A percentile compares a stretch with the other conserved stretches of the same genome.
phyloP scores from a whole-genome alignment of 1,139 yeast species.

The Candida sanyaensis region DNA sequence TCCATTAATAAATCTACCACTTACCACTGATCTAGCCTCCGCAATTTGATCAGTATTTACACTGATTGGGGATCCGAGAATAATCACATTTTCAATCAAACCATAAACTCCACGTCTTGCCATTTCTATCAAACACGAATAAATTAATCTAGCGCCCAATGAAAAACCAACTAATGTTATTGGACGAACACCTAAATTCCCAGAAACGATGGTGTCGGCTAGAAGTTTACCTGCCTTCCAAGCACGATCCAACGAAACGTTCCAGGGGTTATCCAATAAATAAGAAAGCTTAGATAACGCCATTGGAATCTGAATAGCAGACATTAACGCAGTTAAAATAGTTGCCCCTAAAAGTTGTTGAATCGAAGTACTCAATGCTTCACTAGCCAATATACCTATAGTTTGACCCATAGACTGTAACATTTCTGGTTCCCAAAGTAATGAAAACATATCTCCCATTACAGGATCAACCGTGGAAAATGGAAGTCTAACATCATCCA shows the following conservation, averaged over 20 bases:
- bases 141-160: constrained; percentile 88
- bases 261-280: constrained; percentile 96
- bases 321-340: constrained; percentile 86
- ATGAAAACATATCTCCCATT: constrained; percentile 92
- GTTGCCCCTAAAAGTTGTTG: constrained; percentile 96
- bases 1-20: constrained; percentile 89
- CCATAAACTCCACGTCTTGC: constrained; percentile 89
- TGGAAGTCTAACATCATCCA: constrained; percentile 95
- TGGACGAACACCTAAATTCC: constrained; percentile 91
- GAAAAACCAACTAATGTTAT: constrained; percentile 92
- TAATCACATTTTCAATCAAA: constrained; percentile 80
- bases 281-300: constrained; percentile 86
- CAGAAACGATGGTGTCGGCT: constrained; percentile 86
- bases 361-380: constrained; percentile 86
- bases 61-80: constrained; percentile 89
- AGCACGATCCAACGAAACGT: constrained; percentile 93
- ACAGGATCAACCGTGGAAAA: constrained; percentile 96
- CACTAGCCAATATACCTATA: constrained; percentile 88
- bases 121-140: constrained; percentile 84
- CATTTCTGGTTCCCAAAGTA: constrained; percentile 99
- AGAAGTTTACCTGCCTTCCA: constrained; percentile 93
- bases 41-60: constrained; percentile 77
- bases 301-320: constrained; percentile 95
- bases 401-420: constrained; percentile 95
- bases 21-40: constrained; percentile 80